These are phyloP conservation scores for Peronosclerospora sorghi DNA, from an alignment of 352 stramenopile genomes.

Conservation along the genomic window DNA sequence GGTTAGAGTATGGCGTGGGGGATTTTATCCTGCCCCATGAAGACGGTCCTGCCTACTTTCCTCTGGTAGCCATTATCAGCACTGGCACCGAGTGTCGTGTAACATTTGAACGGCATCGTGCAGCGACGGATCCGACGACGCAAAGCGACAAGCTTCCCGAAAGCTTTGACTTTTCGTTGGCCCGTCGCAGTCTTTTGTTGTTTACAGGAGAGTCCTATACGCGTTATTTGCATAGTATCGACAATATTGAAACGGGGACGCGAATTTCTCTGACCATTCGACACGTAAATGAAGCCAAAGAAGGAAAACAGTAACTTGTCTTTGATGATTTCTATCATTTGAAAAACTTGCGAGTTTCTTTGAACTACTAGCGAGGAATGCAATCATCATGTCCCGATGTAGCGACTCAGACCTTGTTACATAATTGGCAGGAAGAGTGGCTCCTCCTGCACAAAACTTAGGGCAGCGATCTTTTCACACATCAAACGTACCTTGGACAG, in stretches of 20 bases:
- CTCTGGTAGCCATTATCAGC: constrained; percentile 59
- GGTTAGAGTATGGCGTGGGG: constrained; percentile 45
- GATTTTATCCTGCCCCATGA: constrained; percentile 63
- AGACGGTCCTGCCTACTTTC: constrained; percentile 57
- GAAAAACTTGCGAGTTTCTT: no score
- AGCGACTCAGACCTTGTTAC: constrained; percentile 8
- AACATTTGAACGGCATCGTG: constrained; percentile 48
- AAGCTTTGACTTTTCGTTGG: constrained; percentile 30
- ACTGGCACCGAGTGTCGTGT: constrained; percentile 40
- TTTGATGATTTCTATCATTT: neutral
- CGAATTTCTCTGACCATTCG: constrained; percentile 53
- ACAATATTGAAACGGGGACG: constrained; percentile 30
- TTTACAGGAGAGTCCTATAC: constrained; percentile 52
- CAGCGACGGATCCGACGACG: constrained; percentile 2
- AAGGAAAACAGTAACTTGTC: neutral
- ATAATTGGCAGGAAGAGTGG: constrained; percentile 76
- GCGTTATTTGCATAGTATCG: constrained; percentile 49
- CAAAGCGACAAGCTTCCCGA: no score
- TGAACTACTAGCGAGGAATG: no score
- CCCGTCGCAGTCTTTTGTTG: constrained; percentile 41
- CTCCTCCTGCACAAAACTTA: constrained; percentile 78
- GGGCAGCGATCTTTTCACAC: constrained; percentile 78
- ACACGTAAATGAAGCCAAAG: constrained; percentile 15
- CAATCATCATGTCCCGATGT: neutral
- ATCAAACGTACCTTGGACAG: constrained; percentile 85